Evolutionary conservation across 176 grass and related monocot species (phyloP), one percentile per base, ranked within the genome.

Genomic region (Triticum monococcum): DNA sequence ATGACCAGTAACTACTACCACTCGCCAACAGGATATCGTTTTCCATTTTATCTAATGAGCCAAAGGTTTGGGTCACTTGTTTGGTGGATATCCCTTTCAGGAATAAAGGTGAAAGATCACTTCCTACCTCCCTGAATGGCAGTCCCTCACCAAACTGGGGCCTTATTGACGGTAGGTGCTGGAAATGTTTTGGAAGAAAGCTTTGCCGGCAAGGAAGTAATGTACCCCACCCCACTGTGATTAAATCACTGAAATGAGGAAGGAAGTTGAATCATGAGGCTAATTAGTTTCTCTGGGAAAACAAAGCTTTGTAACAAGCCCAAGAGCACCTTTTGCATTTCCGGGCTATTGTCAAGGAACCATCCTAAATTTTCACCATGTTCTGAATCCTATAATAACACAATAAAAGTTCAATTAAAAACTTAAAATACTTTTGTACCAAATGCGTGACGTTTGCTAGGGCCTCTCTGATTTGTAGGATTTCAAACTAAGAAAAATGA

Each of bases 61-160:
- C 82, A 85, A 77, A 72, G 65, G 52, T 7, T 23, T 38, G 52
- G 38, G 28, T 26, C 36, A 69, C 72, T 71, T 83, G 45, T 63
- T 35, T 20, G 75, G 46, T 84, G 67, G 57, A 83, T 66, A 31
- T 87, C 66, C 32, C 68, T 81, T 16, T 87, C 59, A 56, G 14
- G 56, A 81, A 81, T 81, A 71, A 65, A 75, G 68, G 59, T 3
- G 10, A 30, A 7, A 24, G 23, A 25, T 66, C 40, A 46, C 26
- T 35, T 30, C 12, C 41, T 52, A 45, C 59, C 31, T 85, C 40
- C n/a, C 18, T 17, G 5, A 45, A 77, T 50, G 8, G 8, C 35
- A 22, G 64, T 84, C 26, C 74, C 33, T 73, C 17, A 54, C 24
- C 23, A 3, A 30, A 66, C 30, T 41, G 73, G 67, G 32, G 62